Conservation (phyloP, 148 eudicot species). For the Linanthus parryae region DNA sequence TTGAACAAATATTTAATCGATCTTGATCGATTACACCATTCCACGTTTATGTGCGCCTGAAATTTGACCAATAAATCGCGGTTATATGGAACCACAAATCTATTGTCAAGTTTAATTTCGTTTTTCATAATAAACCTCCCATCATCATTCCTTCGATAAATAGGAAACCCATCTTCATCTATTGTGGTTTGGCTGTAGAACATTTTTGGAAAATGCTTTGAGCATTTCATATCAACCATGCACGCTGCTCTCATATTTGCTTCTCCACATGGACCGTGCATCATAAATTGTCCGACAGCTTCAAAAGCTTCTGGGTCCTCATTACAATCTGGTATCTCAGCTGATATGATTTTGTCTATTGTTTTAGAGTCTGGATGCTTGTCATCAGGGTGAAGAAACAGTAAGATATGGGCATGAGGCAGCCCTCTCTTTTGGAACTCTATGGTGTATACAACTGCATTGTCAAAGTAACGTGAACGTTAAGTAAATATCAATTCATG, state of each 20-base stretch:
- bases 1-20: too few relatives aligned
- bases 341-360: constrained; percentile 3
- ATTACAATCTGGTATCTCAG: background rate
- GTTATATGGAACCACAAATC: too few relatives aligned
- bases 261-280: background rate
- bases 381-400: background rate
- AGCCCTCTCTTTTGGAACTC: too few relatives aligned
- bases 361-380: background rate
- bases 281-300: background rate
- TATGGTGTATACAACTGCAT: too few relatives aligned
- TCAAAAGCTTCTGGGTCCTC: background rate
- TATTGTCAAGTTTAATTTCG: background rate
- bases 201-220: background rate
- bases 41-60: too few relatives aligned
- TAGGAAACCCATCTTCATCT: background rate
- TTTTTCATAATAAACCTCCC: background rate
- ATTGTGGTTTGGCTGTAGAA: background rate
- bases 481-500: too few relatives aligned
- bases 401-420: background rate
- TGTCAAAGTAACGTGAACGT: too few relatives aligned
- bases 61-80: too few relatives aligned
- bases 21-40: too few relatives aligned
- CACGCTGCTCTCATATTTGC: background rate
- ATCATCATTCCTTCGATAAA: background rate
- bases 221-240: background rate